Conservation (phyloP, 1,284 basidiomycete species). For the Gomphus sp. region DNA sequence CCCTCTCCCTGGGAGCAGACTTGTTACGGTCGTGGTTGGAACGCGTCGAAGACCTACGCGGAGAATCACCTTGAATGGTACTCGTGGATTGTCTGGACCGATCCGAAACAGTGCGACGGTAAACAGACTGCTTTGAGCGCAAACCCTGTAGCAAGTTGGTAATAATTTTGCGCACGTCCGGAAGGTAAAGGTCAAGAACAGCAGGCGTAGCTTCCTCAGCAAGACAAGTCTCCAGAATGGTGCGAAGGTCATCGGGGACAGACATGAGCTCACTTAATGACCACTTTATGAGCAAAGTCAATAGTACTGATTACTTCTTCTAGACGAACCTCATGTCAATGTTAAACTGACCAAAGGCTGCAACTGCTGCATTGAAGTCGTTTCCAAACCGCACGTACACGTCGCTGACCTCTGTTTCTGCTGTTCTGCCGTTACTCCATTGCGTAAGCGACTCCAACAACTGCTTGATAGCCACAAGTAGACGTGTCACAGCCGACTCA, state of each 20-base stretch:
- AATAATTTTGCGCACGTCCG: conserved; percentile 88
- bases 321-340: conserved; percentile 84
- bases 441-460: conserved; percentile 85
- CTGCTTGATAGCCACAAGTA: conserved; percentile 92
- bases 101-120: conserved; percentile 19
- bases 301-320: conserved; percentile 7
- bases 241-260: conserved; percentile 85
- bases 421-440: conserved; percentile 74
- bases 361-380: conserved; percentile 91
- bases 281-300: conserved; percentile 5
- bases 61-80: conserved; percentile 1
- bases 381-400: conserved; percentile 96
- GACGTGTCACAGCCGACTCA: conserved; percentile 87
- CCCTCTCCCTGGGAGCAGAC: conserved; percentile 10
- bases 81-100: conserved; percentile 3
- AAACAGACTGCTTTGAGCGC: conserved; percentile 84
- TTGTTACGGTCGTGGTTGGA: conserved; percentile 10
- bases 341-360: conserved; percentile 77
- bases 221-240: conserved; percentile 83
- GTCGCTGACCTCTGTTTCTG: conserved; percentile 86
- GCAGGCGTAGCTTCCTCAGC: conserved; percentile 83
- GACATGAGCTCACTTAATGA: conserved; percentile 69
- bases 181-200: conserved; percentile 85
- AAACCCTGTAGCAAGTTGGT: conserved; percentile 88
- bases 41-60: neutral